Base-by-base conservation (phyloP, 1,139 yeast genomes). In the Taphrina pruni region DNA sequence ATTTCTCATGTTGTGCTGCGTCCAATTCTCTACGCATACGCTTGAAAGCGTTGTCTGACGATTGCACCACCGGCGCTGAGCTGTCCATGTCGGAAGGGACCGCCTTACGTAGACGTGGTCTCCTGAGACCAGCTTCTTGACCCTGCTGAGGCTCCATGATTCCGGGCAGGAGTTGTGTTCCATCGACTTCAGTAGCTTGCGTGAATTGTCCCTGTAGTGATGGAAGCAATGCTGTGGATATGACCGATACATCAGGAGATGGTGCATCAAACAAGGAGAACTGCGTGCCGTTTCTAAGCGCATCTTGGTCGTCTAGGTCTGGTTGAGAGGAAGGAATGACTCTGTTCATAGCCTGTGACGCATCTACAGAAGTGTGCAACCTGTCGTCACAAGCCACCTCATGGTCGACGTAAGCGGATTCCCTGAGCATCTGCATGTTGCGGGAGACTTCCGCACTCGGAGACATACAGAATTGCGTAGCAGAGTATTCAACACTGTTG, bases 1-100 rank as follows among this genome's bases (percentile, higher is more conserved):
- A 73, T 79, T 81, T 72, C 86, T 80, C 70, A 78, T 79, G 71
- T 78, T 78, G 48, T 82, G 78, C 14, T 79, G 75, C 51, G 71
- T 71, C 17, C 72, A 72, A 75, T n/a, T 51, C 50, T 12, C 39
- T 41, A 6, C 62, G 21, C 65, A 60, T 65, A 6, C 62, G n/a
- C 35, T 57, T 50, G 57, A 60, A 65, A 9, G 46, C 60, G 36
- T 65, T 58, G 17, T 39, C 50, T 3, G 48, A 17, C 3, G 35
- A 26, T 6, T 9, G 1, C n/a, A 32, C 6, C 2, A 17, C 26
- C 21, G 12, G 4, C 4, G 21, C 17, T 11, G 21, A 1, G 8
- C 26, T 9, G 41, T 57, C 50, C n/a, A 32, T 5, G 46, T 46
- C 26, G 12, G 26, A 20, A 1, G 48, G 36, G 8, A 11, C 20